These are phyloP conservation scores for Fonsecaea nubica DNA, from an alignment of 2,329 filamentous ascomycete species.

Conservation along the genomic window DNA sequence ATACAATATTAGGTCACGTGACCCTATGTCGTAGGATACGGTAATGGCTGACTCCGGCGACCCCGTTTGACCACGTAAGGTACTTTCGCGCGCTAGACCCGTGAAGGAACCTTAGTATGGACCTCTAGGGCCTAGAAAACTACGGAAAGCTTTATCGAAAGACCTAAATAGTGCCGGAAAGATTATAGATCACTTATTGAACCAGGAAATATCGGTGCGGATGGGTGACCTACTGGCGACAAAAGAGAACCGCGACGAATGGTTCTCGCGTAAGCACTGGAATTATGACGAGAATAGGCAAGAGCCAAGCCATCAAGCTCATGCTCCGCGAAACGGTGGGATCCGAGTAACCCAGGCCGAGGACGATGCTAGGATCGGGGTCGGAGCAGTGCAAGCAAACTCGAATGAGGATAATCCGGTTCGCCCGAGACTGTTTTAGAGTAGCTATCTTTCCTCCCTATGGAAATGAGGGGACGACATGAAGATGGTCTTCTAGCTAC, in stretches of 20 bases:
- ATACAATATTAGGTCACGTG: constrained; percentile 10
- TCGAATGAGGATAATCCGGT: neutral
- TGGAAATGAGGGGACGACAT: neutral
- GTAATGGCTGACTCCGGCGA: neutral
- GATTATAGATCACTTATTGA: constrained; percentile 9
- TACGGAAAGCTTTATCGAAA: neutral
- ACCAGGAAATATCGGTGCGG: neutral
- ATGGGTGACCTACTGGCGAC: neutral
- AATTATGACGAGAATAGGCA: constrained; percentile 7
- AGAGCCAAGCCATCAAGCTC: neutral
- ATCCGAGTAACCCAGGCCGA: neutral
- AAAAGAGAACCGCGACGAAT: constrained; percentile 3
- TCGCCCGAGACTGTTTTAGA: neutral
- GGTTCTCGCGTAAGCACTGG: constrained; percentile 5
- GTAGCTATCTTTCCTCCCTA: neutral
- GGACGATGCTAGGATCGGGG: neutral
- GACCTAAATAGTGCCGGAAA: constrained; percentile 8
- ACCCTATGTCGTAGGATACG: neutral
- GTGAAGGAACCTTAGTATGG: neutral
- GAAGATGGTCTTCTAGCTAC: constrained; percentile 1
- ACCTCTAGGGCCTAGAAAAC: neutral
- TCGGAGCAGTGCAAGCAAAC: neutral
- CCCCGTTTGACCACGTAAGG: too few relatives aligned
- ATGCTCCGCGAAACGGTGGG: neutral
- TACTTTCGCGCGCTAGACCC: neutral